Base-by-base conservation (phyloP, 2,329 filamentous ascomycete species). In the Colletotrichum lupini region DNA sequence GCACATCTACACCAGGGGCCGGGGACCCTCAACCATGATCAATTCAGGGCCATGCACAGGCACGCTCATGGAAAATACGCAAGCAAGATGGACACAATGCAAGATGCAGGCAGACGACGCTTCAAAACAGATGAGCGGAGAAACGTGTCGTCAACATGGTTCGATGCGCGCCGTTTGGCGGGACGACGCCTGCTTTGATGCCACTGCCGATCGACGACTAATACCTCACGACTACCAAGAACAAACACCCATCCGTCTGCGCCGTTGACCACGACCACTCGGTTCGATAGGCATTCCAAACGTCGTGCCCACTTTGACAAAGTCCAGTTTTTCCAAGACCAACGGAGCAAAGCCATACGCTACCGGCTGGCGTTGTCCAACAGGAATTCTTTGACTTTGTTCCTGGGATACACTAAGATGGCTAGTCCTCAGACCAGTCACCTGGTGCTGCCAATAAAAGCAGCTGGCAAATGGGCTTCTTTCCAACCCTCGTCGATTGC, bases 361-460 rank as follows among this genome's bases (percentile, higher is more conserved):
- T 56, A 55, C 28, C 22, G 26, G 5, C 53, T 26, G 69, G 53
- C 61, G 53, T n/a, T 63, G 70, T 59, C 46, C 14, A 64, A 59
- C 22, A 28, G 32, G 59, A 56, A 30, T 71, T 71, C 67, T 55
- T 70, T 56, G 67, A 66, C 70, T 73, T 46, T 56, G 60, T 66
- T 60, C 35, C 55, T 71, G 46, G 69, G 52, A 58, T 37, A 42
- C 32, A 53, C 60, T 62, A 60, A 22, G 19, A 56, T 28, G 52
- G 22, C 71, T 73, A 70, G 71, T 61, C 37, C 28, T 49, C 22
- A 60, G 28, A 52, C 67, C 56, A 24, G 35, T 66, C 60, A 61
- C 28, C 56, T 66, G 71, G 71, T 56, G 67, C 61, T 71, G 49
- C 71, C 61, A 73, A 66, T 73, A 46, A 66, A 71, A 71, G 67